Evolutionary conservation across 2,329 filamentous ascomycete species (phyloP).

Genomic region (Fusarium continuum): DNA sequence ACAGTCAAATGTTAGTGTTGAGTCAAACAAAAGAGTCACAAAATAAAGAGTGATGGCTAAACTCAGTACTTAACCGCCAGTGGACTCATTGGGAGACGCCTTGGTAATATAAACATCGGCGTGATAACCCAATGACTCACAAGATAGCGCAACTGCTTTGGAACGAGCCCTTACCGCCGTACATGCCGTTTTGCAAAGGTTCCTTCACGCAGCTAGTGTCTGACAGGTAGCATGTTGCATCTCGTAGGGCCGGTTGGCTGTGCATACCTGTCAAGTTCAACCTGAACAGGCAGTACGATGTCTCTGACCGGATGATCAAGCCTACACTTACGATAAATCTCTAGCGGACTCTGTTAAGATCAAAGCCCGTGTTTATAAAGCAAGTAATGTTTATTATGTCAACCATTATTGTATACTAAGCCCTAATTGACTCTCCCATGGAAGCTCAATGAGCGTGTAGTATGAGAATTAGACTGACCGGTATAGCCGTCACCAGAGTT

Average conservation of each 20-base stretch:
- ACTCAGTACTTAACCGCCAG: no score
- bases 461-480: neutral
- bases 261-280: no score
- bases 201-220: conserved; percentile 8
- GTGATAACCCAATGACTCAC: conserved; percentile 13
- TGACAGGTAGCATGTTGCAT: conserved; percentile 13
- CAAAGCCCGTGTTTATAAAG: neutral
- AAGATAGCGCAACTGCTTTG: neutral
- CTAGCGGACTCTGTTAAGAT: neutral
- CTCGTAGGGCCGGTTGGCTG: no score
- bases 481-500: neutral
- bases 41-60: neutral
- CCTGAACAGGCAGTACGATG: no score
- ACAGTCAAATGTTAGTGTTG: neutral
- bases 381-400: conserved; percentile 17
- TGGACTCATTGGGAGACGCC: no score
- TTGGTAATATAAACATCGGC: neutral
- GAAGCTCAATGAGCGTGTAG: neutral
- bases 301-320: no score
- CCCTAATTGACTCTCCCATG: neutral
- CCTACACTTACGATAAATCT: no score
- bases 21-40: neutral
- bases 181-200: conserved; percentile 13
- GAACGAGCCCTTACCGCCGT: neutral
- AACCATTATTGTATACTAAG: conserved; percentile 5